Evolutionary conservation across 441 rosid species (phyloP).

Genomic region (Syzygium syzygioides): DNA sequence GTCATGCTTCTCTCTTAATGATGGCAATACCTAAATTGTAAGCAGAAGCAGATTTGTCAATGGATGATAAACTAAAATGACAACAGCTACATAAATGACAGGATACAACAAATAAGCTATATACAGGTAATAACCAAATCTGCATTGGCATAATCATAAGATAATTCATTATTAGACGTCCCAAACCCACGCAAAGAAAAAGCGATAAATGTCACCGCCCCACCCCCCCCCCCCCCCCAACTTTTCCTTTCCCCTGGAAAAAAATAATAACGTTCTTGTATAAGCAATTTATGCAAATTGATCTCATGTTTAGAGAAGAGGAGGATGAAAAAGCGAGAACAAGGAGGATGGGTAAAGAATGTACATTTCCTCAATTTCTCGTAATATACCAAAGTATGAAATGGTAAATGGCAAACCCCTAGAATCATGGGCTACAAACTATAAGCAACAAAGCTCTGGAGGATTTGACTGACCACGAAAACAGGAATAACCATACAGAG

Average conservation of each 20-base stretch:
- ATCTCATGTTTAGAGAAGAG: neutral
- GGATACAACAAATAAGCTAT: neutral
- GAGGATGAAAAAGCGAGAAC: neutral
- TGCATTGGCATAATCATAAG: neutral
- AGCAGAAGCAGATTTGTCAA: neutral
- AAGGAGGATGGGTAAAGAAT: neutral
- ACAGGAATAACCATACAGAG: neutral
- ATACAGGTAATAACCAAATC: neutral
- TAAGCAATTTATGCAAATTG: neutral
- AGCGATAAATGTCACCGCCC: accelerated
- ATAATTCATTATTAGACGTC: neutral
- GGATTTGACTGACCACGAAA: neutral
- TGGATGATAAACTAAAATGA: neutral
- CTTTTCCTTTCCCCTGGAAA: neutral
- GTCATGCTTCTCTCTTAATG: slow-evolving; percentile 79
- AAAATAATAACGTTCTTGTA: neutral
- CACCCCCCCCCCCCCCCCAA: neutral
- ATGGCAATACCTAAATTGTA: slow-evolving; percentile 53
- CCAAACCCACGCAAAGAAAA: neutral
- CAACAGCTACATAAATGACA: neutral
- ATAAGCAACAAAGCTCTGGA: neutral
- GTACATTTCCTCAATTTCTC: neutral
- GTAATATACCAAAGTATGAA: neutral
- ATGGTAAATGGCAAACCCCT: neutral
- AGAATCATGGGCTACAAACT: neutral